phyloP scores from a whole-genome alignment of 2,329 filamentous ascomycete species.

The Beauveria caledonica region DNA sequence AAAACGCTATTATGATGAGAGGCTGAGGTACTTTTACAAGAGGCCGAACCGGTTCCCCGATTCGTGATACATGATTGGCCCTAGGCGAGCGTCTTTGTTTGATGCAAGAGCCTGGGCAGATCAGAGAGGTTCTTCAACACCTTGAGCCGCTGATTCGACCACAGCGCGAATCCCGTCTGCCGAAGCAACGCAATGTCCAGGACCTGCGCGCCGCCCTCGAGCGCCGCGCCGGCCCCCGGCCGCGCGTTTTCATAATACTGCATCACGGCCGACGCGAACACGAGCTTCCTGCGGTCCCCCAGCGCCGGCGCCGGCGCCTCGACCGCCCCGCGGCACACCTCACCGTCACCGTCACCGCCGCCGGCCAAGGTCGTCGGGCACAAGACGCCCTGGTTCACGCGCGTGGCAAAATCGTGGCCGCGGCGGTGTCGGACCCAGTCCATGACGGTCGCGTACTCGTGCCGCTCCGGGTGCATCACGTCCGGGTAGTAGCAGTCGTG shows the following conservation, averaged over 20 bases:
- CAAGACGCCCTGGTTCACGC: not conserved
- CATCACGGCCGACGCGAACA: not conserved
- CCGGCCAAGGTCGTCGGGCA: not conserved
- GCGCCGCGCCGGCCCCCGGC: not conserved
- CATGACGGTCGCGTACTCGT: slow-evolving; percentile 5
- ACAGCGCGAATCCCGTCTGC: slow-evolving; percentile 7
- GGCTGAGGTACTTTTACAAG: not conserved
- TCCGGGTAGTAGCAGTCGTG: slow-evolving; percentile 9
- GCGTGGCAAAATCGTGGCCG: slow-evolving; percentile 1
- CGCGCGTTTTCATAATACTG: slow-evolving; percentile 5
- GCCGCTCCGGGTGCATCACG: slow-evolving; percentile 6
- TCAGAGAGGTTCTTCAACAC: not conserved
- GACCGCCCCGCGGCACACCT: not conserved
- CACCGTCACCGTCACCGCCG: not conserved
- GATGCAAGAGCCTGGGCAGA: not conserved
- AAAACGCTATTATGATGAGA: not conserved
- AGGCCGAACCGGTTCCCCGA: not conserved
- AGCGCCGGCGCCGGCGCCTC: not conserved
- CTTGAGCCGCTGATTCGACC: slow-evolving; percentile 7
- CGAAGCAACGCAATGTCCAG: not conserved
- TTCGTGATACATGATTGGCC: not conserved
- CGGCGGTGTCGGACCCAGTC: not conserved
- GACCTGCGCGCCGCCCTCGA: not conserved
- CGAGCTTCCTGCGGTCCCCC: not conserved
- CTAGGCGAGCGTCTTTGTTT: not conserved